Percentiles rank a stretch among this genome's conserved stretches.
These are phyloP conservation scores for Basipetospora chlamydospora DNA, from an alignment of 2,329 filamentous ascomycete genomes.

Conservation along the genomic window DNA sequence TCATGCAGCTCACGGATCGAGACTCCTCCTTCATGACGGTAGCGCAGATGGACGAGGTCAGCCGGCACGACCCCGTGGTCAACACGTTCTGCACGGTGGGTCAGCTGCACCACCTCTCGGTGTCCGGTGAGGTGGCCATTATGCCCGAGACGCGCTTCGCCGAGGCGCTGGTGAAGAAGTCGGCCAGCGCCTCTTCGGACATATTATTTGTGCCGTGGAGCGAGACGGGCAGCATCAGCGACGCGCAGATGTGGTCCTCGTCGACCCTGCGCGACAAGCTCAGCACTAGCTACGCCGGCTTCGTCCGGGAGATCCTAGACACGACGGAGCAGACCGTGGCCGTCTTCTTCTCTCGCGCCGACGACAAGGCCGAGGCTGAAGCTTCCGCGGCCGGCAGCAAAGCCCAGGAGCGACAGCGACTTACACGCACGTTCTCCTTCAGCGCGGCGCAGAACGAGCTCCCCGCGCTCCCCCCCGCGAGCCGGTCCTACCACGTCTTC, in stretches of 20 bases:
- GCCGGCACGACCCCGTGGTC: conserved; percentile 65
- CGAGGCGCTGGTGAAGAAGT: conserved; percentile 58
- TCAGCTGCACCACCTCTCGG: conserved; percentile 66
- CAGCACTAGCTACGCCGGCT: conserved; percentile 47
- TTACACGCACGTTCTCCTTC: conserved; percentile 42
- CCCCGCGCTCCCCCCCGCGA: conserved; percentile 40
- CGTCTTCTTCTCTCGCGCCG: conserved; percentile 60
- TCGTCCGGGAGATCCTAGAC: conserved; percentile 55
- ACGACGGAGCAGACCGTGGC: conserved; percentile 53
- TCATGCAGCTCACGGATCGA: conserved; percentile 80
- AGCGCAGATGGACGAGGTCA: conserved; percentile 62
- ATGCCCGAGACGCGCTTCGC: conserved; percentile 67
- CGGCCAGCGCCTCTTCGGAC: conserved; percentile 54
- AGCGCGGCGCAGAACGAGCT: conserved; percentile 41
- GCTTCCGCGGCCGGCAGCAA: background rate
- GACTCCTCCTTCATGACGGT: conserved; percentile 93
- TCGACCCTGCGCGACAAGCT: conserved; percentile 21
- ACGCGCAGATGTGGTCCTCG: conserved; percentile 32
- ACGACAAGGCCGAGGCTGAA: background rate
- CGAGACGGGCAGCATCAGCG: conserved; percentile 60
- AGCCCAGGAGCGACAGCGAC: conserved; percentile 15
- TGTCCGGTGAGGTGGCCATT: conserved; percentile 68
- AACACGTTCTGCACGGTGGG: conserved; percentile 86
- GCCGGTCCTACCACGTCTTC: conserved; percentile 71
- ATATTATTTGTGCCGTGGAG: conserved; percentile 83